Evolutionary conservation across 352 stramenopile species (phyloP).

Genomic region (Globisporangium recalcitrans): DNA sequence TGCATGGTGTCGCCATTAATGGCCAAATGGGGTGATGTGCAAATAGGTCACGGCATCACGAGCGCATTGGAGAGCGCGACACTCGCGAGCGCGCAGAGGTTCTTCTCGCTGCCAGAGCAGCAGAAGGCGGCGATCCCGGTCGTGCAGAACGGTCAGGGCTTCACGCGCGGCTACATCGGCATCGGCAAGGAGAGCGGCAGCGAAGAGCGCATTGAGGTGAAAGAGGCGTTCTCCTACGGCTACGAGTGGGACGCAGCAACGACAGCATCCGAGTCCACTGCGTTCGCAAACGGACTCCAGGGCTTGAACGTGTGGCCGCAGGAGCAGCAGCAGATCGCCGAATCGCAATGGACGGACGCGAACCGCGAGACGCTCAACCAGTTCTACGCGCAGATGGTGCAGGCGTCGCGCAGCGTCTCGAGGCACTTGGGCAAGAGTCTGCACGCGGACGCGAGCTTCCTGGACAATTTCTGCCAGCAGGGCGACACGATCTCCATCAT

Average conservation of each 20-base stretch:
- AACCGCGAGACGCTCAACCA: conserved; percentile 44
- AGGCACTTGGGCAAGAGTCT: conserved; percentile 43
- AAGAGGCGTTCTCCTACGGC: conserved; percentile 80
- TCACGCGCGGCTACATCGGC: conserved; percentile 76
- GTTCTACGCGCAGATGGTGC: conserved; percentile 56
- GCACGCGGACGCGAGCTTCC: conserved; percentile 42
- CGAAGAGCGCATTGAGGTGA: conserved; percentile 72
- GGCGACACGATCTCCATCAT: conserved; percentile 83
- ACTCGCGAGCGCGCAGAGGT: conserved; percentile 48
- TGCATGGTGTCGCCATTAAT: neutral
- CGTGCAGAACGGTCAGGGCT: conserved; percentile 57
- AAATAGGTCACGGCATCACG: conserved; percentile 50
- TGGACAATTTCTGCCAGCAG: conserved; percentile 53
- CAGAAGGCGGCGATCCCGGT: conserved; percentile 56
- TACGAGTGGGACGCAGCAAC: conserved; percentile 50
- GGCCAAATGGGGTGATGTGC: neutral
- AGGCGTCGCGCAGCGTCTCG: conserved; percentile 45
- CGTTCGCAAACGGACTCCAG: conserved; percentile 59
- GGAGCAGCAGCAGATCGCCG: conserved; percentile 21
- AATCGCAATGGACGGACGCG: neutral
- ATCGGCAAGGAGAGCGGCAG: conserved; percentile 77
- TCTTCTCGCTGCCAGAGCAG: conserved; percentile 47
- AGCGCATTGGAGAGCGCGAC: conserved; percentile 37
- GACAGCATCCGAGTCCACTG: neutral
- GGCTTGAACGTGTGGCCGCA: conserved; percentile 66